Base-by-base conservation (phyloP, 495 filamentous ascomycete genomes). In the Eremomyces bilateralis region DNA sequence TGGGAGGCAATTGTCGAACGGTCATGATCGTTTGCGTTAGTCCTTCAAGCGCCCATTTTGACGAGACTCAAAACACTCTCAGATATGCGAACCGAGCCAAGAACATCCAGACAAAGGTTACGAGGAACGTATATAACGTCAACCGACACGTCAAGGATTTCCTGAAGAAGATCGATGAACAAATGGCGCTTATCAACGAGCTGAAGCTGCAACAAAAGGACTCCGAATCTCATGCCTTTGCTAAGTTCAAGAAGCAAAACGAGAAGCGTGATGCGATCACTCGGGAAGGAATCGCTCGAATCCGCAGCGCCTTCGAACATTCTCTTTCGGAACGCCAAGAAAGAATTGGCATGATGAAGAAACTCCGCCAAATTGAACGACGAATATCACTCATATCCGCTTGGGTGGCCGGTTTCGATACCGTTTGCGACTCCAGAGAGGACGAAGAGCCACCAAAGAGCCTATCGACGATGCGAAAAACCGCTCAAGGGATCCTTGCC, bases 11-110 rank as follows among this genome's bases (percentile, higher is more conserved):
- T 51, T 99, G 88, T 61, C 84, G 80, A 59, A 99, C 88, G 8
- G 88, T 99, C 46, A 99, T 99, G 88, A 99, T 99, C 47, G 88
- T 99, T 21, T 99, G 88, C 47, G 82, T 95, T 34, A 92, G 82
- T 47, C 88, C 88, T 11, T 93, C 83, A 4, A 95, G 88, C 50
- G 74, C 78, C 27, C 88, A 99, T 54, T 99, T 90, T 49, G 88
- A 99, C 49, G 88, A 99, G 49, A 99, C 88, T 0, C 88, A 99
- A 43, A 99, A 99, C 48, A 99, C 88, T 2, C 60, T 99, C 12
- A 80, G 91, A 44, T 99, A 99, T 52, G 88, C 88, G 35, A 94
- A 99, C 53, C 64, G 88, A 40, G 88, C 88, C 16, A 99, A 99
- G 66, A 99, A 99, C 50, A 99, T 99, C 49, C 91, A 99, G 60